Evolutionary conservation across 768 basidiomycete genomes (phyloP), one percentile per base, ranked within the genome.

Genomic region (Kwoniella shandongensis): DNA sequence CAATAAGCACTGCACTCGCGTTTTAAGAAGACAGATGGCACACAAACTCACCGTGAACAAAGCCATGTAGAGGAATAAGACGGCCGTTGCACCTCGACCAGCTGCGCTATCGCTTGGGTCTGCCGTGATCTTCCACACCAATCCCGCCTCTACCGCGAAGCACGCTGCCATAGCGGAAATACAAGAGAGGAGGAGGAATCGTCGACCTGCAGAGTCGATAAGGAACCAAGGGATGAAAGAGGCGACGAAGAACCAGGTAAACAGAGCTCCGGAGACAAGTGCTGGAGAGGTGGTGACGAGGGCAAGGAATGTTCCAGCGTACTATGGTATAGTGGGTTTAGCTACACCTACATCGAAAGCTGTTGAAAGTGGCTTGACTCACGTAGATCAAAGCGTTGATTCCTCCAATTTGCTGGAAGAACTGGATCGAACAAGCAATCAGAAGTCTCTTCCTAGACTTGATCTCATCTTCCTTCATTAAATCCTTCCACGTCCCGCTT

Each of bases 161-260:
- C 45, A 54, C 4, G 36, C 38, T 2, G 67, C 55, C 70, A 69
- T 72, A 20, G 61, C 63, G 18, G 65, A 47, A 56, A 72, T 68
- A 45, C 65, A 65, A 15, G 60, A 55, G 13, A 72, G 59, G 18
- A 72, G 36, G 15, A 72, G 57, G 23, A 59, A 55, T 23, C 70
- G 39, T 25, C 72, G 61, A 4, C 72, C 72, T n/a, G 65, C 52
- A 8, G 56, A 44, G 52, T 74, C 72, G 62, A 74, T 74, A 51
- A 74, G 54, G 30, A 63, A 56, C 71, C 71, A 73, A 8, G 72
- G 72, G 48, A 74, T 72, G 64, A 72, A 74, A 11, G 72, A 74
- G 22, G 70, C 70, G 51, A 71, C 56, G 58, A 74, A 74, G 66
- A 74, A 74, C 70, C 72, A 74, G 11, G 66, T 71, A 57, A 72